Base-by-base conservation (phyloP, 2,329 filamentous ascomycete genomes). In the Lachnellula suecica region DNA sequence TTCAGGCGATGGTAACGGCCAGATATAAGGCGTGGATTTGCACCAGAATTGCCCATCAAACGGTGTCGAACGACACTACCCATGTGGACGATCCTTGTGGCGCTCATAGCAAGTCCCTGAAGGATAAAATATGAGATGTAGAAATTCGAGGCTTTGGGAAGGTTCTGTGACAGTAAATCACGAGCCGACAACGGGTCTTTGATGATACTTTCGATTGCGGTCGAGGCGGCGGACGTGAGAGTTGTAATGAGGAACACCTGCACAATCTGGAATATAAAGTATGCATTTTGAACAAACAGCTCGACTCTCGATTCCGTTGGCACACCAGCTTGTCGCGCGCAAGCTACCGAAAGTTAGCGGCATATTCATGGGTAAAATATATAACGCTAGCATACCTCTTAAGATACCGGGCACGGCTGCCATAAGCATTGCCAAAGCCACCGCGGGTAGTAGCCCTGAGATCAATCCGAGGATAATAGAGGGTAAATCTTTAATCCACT, bases 241-340 rank as follows among this genome's bases (percentile, higher is more conserved):
- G 85, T 87, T 2, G 83, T 80, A n/a, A 88, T 78, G 34, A 88
- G 70, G 69, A 88, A 88, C 19, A 87, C 83, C 62, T 88, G 84
- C 15, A 87, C 71, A 34, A 88, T 76, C 61, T 82, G 78, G 64
- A 83, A 83, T 35, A 76, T 74, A 58, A 86, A 88, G 69, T 83
- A 88, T 62, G 74, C 80, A 62, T 82, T 85, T 60, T 88, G 81
- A 0, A 80, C 79, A 13, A 79, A 79, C 20, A 87, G 68, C 61
- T 88, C 85, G 8, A 85, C 75, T 4, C 77, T 76, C 4, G 82
- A 79, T 11, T 75, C 68, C 8, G 81, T 84, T 2, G 83, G 79
- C 17, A 76, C 77, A 45, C 84, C 84, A 44, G 79, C 77, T 49
- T 79, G 64, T 61, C 79, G 82, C 43, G 84, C 84, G 68, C 84